Evolutionary conservation across 108 stramenopile species (phyloP).

Genomic region (Cylindrotheca closterium): DNA sequence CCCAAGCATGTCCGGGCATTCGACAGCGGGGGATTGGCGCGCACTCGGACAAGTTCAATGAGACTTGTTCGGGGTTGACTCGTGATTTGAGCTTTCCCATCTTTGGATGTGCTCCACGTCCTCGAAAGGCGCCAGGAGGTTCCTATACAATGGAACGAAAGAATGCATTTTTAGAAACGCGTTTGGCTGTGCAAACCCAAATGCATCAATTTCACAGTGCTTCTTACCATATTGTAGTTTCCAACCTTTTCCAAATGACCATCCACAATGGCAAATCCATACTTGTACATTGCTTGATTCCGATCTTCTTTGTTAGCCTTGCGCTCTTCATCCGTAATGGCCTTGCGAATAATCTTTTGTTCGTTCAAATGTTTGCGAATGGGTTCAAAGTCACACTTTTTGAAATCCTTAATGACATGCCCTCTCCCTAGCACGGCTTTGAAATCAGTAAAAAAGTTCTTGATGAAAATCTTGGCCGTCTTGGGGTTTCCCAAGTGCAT

Average conservation of each 20-base stretch:
- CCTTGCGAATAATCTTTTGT: conserved; percentile 88
- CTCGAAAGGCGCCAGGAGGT: conserved; percentile 98
- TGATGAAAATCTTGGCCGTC: conserved; percentile 91
- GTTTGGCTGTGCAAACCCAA: neutral
- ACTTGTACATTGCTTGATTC: conserved; percentile 76
- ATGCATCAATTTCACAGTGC: neutral
- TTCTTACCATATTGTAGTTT: conserved; percentile 70
- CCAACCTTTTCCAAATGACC: conserved; percentile 96
- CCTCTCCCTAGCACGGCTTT: conserved; percentile 64
- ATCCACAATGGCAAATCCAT: conserved; percentile 95
- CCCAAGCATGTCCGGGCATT: conserved; percentile 97
- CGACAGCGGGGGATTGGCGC: conserved; percentile 87
- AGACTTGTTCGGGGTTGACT: conserved; percentile 88
- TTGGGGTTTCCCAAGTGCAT: conserved; percentile 94
- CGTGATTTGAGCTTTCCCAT: conserved; percentile 97
- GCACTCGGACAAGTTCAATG: conserved; percentile 82
- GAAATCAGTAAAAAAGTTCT: conserved; percentile 97
- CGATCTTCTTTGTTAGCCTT: conserved; percentile 86
- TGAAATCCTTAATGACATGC: conserved; percentile 87
- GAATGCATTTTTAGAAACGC: neutral
- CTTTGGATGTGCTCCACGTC: conserved; percentile 98
- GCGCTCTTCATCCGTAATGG: conserved; percentile 94
- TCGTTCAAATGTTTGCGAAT: conserved; percentile 86
- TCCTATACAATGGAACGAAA: conserved; percentile 45
- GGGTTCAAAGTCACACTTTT: conserved; percentile 93